Evolutionary conservation across 805 yeast genomes (phyloP).

Genomic region (Danielia reshetovae): DNA sequence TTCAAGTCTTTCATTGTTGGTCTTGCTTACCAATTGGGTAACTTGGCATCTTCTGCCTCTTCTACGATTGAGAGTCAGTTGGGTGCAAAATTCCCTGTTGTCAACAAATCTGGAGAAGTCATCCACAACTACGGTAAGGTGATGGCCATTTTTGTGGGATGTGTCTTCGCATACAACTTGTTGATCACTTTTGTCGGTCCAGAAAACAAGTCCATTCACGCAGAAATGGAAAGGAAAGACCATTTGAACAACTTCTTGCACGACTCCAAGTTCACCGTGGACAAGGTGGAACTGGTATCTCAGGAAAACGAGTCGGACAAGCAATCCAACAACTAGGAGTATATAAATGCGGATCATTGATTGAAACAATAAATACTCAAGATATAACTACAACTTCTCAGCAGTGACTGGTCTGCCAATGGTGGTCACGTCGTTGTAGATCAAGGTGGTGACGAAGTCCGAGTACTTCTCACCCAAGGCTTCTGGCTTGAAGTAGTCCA

Average conservation of each 20-base stretch:
- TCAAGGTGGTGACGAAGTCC: conserved; percentile 71
- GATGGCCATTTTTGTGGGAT: conserved; percentile 65
- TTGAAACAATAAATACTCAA: conserved; percentile 5
- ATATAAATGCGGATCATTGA: background rate
- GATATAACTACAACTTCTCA: conserved; percentile 32
- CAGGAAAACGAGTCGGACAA: background rate
- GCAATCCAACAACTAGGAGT: background rate
- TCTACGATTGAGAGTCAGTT: conserved; percentile 66
- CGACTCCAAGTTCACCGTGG: conserved; percentile 7
- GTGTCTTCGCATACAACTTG: conserved; percentile 53
- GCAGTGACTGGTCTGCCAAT: conserved; percentile 40
- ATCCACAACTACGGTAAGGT: conserved; percentile 52
- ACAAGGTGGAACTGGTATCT: conserved; percentile 2
- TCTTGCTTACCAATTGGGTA: conserved; percentile 64
- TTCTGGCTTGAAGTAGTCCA: conserved; percentile 67
- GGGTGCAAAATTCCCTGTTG: conserved; percentile 47
- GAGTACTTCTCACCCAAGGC: conserved; percentile 68
- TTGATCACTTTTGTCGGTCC: conserved; percentile 56
- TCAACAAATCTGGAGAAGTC: conserved; percentile 18
- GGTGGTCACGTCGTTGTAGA: conserved; percentile 70
- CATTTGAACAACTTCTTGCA: conserved; percentile 1
- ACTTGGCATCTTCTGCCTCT: conserved; percentile 61
- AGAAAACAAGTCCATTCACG: conserved; percentile 36
- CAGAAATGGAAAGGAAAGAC: conserved; percentile 1
- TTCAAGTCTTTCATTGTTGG: conserved; percentile 63